Percentiles rank a stretch among this genome's conserved stretches.
Conservation (phyloP, 83 land plant genomes). For the Larix sibirica region DNA sequence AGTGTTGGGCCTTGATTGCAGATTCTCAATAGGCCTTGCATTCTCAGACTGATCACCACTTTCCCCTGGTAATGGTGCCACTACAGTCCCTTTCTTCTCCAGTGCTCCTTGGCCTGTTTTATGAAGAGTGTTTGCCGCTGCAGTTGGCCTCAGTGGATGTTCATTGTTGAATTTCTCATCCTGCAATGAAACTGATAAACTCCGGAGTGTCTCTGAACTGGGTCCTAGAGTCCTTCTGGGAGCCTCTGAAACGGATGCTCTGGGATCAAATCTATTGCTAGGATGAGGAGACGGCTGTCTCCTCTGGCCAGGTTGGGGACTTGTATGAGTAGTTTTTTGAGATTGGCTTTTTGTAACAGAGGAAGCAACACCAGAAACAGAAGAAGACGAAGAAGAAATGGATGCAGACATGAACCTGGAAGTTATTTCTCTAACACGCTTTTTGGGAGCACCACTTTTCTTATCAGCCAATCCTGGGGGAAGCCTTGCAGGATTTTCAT, state of each 20-base stretch:
- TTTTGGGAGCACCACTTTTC: constrained; percentile 20
- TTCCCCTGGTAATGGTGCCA: constrained; percentile 13
- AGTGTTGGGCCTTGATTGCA: constrained; percentile 13
- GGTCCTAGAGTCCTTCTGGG: neutral
- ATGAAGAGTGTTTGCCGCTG: neutral
- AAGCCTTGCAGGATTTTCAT: constrained; percentile 3
- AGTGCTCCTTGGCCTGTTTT: neutral
- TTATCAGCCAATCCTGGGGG: neutral
- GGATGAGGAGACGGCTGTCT: constrained; percentile 11
- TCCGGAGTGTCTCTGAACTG: constrained; percentile 7
- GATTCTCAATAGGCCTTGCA: constrained; percentile 21
- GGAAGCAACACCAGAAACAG: neutral
- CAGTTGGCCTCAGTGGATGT: constrained; percentile 2
- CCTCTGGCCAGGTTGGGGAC: constrained; percentile 11
- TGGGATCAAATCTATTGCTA: neutral
- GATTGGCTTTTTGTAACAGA: neutral
- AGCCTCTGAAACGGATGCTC: neutral
- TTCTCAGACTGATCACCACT: constrained; percentile 30
- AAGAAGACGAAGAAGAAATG: constrained; percentile 27
- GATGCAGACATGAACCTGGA: constrained; percentile 52
- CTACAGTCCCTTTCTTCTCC: constrained; percentile 13
- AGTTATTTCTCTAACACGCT: constrained; percentile 63
- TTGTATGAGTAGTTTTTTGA: neutral
- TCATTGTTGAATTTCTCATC: constrained; percentile 2
- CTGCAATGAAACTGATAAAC: constrained; percentile 5